A percentile compares a stretch with the other conserved stretches of the same genome.
Conservation (phyloP, 352 stramenopile genomes). For the Phytopythium montanum region DNA sequence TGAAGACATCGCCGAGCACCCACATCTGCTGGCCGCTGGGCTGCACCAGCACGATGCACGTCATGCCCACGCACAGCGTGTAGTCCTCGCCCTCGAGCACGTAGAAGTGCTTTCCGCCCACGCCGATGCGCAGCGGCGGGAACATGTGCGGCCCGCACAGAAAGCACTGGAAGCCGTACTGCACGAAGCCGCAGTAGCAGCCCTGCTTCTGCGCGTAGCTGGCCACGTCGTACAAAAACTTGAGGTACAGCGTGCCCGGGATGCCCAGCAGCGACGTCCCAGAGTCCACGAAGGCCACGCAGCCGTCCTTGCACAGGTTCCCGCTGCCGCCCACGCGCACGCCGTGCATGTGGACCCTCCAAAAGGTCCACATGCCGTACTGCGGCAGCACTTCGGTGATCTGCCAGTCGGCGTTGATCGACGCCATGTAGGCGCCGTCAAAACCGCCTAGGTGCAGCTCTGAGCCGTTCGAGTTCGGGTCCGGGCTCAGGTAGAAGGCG, state of each 20-base stretch:
- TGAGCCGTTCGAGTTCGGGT: slow-evolving; percentile 75
- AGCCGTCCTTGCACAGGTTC: slow-evolving; percentile 48
- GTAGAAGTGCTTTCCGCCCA: slow-evolving; percentile 65
- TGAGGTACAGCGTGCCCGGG: slow-evolving; percentile 75
- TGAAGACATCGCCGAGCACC: slow-evolving; percentile 97
- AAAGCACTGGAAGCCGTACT: slow-evolving; percentile 85
- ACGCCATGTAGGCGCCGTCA: slow-evolving; percentile 45
- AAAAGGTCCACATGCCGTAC: slow-evolving; percentile 84
- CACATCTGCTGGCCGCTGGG: slow-evolving; percentile 88
- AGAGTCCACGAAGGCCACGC: slow-evolving; percentile 95
- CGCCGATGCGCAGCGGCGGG: slow-evolving; percentile 54
- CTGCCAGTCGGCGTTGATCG: slow-evolving; percentile 53
- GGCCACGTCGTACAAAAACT: slow-evolving; percentile 67
- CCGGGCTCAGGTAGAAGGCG: slow-evolving; percentile 94
- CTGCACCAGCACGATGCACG: slow-evolving; percentile 73
- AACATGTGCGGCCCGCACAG: slow-evolving; percentile 64
- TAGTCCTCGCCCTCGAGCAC: slow-evolving; percentile 66
- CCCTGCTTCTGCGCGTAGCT: slow-evolving; percentile 54
- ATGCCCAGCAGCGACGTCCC: slow-evolving; percentile 96
- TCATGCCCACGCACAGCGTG: slow-evolving; percentile 73
- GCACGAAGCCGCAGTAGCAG: slow-evolving; percentile 76
- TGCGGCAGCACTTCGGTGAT: slow-evolving; percentile 71
- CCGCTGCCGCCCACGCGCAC: slow-evolving; percentile 41
- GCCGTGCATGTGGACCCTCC: slow-evolving; percentile 68
- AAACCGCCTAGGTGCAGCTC: slow-evolving; percentile 70